Evolutionary conservation across 73 alveolate species (phyloP).

Genomic region (Blepharisma stoltei): DNA sequence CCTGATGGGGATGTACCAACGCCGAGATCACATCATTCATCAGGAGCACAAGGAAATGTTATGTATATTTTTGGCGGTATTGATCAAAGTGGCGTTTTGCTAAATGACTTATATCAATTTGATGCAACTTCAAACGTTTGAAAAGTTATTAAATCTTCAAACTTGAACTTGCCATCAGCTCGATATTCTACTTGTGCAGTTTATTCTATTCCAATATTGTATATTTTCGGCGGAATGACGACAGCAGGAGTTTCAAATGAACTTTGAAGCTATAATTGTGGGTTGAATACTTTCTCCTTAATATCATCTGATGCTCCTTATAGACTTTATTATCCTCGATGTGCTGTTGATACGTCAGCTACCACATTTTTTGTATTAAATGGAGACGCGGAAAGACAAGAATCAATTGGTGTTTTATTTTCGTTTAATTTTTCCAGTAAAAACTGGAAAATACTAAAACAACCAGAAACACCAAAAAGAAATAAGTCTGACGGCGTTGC

Average conservation of each 20-base stretch:
- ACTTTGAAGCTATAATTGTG: not conserved
- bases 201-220: not conserved
- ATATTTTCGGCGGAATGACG: conserved; percentile 3
- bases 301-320: not conserved
- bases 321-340: not conserved
- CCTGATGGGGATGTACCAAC: conserved; percentile 4
- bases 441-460: not conserved
- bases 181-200: not conserved
- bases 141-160: not conserved
- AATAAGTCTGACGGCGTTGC: not conserved
- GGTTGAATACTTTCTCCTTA: not conserved
- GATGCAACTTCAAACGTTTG: not conserved
- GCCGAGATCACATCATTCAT: conserved; percentile 24
- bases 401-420: not conserved
- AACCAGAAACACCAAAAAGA: not conserved
- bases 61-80: conserved; percentile 21
- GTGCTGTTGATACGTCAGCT: not conserved
- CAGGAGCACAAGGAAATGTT: conserved; percentile 12
- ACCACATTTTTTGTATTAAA: not conserved
- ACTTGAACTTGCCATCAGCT: conserved; percentile 6
- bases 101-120: not conserved
- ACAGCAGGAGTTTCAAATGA: not conserved
- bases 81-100: not conserved
- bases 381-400: not conserved
- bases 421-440: not conserved